Percentiles rank a stretch among this genome's conserved stretches.
phyloP scores from a whole-genome alignment of 352 stramenopile genomes.

The Pythium insidiosum region DNA sequence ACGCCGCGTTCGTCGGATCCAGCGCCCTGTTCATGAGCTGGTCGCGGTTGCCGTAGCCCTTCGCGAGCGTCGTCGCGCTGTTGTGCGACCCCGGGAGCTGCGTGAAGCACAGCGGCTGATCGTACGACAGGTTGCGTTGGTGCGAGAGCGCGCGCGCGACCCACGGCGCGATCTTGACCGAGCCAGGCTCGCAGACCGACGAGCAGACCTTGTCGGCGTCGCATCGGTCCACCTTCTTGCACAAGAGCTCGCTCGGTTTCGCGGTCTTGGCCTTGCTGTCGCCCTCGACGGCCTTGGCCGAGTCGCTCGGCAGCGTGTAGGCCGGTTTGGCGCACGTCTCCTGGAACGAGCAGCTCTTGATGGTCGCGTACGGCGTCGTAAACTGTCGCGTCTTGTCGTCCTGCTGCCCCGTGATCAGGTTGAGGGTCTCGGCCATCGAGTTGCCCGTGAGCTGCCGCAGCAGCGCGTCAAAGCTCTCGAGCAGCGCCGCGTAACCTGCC shows the following conservation, averaged over 20 bases:
- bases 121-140: conserved; percentile 68
- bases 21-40: conserved; percentile 61
- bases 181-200: conserved; percentile 49
- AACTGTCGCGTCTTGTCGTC: conserved; percentile 24
- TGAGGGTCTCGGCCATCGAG: conserved; percentile 40
- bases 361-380: conserved; percentile 24
- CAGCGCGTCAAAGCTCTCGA: conserved; percentile 41
- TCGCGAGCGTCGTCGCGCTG: conserved; percentile 54
- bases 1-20: conserved; percentile 35
- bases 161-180: conserved; percentile 47
- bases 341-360: conserved; percentile 32
- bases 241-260: conserved; percentile 32
- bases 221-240: conserved; percentile 40
- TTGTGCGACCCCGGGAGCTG: conserved; percentile 71
- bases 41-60: conserved; percentile 68
- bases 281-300: conserved; percentile 5
- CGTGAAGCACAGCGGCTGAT: conserved; percentile 57
- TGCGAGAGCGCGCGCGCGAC: conserved; percentile 44
- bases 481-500: conserved; percentile 22
- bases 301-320: conserved; percentile 17
- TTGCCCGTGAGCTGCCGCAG: conserved; percentile 34
- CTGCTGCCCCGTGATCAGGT: conserved; percentile 33
- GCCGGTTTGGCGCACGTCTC: conserved; percentile 28
- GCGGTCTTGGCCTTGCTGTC: conserved; percentile 23
- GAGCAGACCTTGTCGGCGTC: conserved; percentile 55